These are phyloP conservation scores for Cryptosporidium ubiquitum DNA, from an alignment of 169 alveolate species.

Conservation along the genomic window DNA sequence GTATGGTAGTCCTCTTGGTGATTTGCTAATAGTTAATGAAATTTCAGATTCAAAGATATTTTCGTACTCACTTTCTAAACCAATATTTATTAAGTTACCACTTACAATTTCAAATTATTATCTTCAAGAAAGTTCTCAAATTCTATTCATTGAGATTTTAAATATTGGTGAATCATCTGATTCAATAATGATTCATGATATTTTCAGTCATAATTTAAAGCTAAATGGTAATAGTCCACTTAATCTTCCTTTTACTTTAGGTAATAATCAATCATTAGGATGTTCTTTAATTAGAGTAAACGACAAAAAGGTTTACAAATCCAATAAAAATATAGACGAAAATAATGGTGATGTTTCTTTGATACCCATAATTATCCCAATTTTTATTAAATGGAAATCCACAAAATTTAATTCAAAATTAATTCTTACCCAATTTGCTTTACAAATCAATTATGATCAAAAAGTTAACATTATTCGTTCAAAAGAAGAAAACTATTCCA, in stretches of 20 bases:
- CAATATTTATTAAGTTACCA: conserved; percentile 60
- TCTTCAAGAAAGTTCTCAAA: conserved; percentile 47
- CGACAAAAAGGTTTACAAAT: neutral
- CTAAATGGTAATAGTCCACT: neutral
- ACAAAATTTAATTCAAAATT: neutral
- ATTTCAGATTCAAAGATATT: neutral
- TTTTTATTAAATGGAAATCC: conserved; percentile 63
- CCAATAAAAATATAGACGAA: neutral
- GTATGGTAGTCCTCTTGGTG: neutral
- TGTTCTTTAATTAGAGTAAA: conserved; percentile 3
- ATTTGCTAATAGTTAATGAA: conserved; percentile 1
- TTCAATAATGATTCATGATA: conserved; percentile 30
- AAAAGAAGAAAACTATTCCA: neutral
- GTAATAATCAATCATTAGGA: conserved; percentile 38
- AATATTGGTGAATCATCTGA: conserved; percentile 31
- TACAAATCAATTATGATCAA: conserved; percentile 17
- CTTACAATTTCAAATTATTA: conserved; percentile 35
- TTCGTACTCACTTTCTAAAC: conserved; percentile 11
- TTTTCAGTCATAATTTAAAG: conserved; percentile 32
- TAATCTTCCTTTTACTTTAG: conserved; percentile 22
- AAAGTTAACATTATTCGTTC: neutral
- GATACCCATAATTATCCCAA: conserved; percentile 21
- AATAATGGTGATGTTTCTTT: neutral
- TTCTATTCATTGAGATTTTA: conserved; percentile 32
- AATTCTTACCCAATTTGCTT: conserved; percentile 60